Conservation (phyloP, 768 basidiomycete species). For the Amanita jacksonii region DNA sequence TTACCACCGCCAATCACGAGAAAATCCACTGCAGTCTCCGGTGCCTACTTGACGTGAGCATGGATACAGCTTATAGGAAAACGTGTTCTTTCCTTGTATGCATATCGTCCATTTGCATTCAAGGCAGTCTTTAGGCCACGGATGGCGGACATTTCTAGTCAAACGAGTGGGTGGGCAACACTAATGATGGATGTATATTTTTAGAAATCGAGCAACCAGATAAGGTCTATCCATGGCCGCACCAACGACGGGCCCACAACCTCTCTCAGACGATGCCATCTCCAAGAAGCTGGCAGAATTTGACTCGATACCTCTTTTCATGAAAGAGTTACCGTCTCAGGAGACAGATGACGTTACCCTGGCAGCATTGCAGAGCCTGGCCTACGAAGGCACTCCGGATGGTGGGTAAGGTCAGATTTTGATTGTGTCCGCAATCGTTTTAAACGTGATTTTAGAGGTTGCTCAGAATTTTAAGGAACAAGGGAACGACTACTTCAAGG, state of each 20-base stretch:
- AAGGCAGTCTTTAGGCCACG: slow-evolving; percentile 50
- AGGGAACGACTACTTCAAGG: slow-evolving; percentile 90
- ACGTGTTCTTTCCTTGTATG: slow-evolving; percentile 43
- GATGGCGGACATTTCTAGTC: slow-evolving; percentile 22
- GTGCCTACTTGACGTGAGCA: slow-evolving; percentile 29
- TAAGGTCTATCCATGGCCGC: not conserved
- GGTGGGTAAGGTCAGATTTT: slow-evolving; percentile 49
- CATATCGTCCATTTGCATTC: slow-evolving; percentile 49
- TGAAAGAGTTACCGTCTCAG: slow-evolving; percentile 76
- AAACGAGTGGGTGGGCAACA: not conserved
- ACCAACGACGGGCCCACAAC: slow-evolving; percentile 25
- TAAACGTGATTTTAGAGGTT: slow-evolving; percentile 46
- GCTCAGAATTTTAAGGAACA: slow-evolving; percentile 91
- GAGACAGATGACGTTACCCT: slow-evolving; percentile 56
- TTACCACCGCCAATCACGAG: slow-evolving; percentile 83
- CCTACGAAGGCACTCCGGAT: slow-evolving; percentile 86
- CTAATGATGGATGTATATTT: not conserved
- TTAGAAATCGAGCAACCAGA: not conserved
- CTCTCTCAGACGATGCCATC: slow-evolving; percentile 21
- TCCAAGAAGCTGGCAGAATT: slow-evolving; percentile 33
- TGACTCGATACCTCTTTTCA: slow-evolving; percentile 82
- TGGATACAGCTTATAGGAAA: not conserved
- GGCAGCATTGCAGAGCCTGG: slow-evolving; percentile 77
- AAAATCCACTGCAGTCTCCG: slow-evolving; percentile 71
- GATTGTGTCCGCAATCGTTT: not conserved